phyloP scores from a whole-genome alignment of 116 monocot genomes.

The Trichopus zeylanicus region DNA sequence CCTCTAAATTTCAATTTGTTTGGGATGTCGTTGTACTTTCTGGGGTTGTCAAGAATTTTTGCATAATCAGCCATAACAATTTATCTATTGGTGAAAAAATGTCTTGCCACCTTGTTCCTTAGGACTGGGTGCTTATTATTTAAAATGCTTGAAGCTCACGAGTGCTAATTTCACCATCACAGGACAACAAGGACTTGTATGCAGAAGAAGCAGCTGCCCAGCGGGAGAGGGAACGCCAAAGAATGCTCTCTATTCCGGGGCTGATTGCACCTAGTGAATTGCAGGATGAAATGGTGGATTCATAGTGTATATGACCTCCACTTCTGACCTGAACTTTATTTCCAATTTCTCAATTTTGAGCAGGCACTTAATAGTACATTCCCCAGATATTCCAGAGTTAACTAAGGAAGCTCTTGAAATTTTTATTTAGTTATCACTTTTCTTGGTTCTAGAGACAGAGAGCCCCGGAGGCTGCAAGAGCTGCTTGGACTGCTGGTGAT shows the following conservation, averaged over 20 bases:
- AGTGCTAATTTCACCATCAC: constrained; percentile 4
- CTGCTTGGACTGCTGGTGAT: constrained; percentile 24
- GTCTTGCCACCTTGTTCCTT: too few species aligned
- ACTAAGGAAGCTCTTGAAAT: background rate
- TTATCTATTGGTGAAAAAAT: too few species aligned
- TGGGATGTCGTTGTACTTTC: too few species aligned
- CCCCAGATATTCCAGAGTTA: background rate
- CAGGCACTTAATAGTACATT: background rate
- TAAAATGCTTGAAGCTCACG: too few species aligned
- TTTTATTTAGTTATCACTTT: background rate
- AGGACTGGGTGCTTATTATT: too few species aligned
- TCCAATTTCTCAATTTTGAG: background rate
- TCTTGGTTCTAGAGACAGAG: background rate
- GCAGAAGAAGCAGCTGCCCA: constrained; percentile 89
- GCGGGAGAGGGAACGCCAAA: constrained; percentile 83
- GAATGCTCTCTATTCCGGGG: constrained; percentile 93
- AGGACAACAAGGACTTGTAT: constrained; percentile 98
- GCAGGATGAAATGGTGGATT: constrained; percentile 98
- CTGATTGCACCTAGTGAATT: constrained; percentile 94
- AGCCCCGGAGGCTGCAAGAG: background rate
- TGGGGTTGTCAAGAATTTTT: too few species aligned
- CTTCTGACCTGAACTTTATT: background rate
- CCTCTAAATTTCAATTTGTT: too few species aligned
- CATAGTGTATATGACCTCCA: constrained; percentile 18
- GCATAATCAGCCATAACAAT: too few species aligned